Evolutionary conservation across 768 basidiomycete genomes (phyloP), one percentile per base, ranked within the genome.

Genomic region (Xanthoconium purpureum): DNA sequence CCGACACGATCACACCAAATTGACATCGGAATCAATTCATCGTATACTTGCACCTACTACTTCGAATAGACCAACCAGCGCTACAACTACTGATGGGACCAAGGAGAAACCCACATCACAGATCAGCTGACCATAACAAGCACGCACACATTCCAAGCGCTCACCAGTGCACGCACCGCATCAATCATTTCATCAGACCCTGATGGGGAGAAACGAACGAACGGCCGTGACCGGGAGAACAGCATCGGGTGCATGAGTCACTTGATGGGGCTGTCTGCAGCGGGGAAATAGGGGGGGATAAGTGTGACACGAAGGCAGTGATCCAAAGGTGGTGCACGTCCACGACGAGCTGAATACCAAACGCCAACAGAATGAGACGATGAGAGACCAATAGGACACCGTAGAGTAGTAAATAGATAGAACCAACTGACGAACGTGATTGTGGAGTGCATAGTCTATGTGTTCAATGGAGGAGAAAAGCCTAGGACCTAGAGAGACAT

Each of bases 111-210:
- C 59, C 52, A 49, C 20, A 29, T 32, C 36, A 37, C 59, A 48
- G 10, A 52, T 5, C 53, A 50, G 8, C 6, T 6, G 1, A 17
- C 63, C 44, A 43, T 32, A 4, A 52, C 44, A 56, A 42, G 55
- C 30, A 49, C 48, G 24, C 60, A 52, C 43, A 39, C 55, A 56
- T 38, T 55, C 44, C 56, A 52, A 78, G 77, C 80, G 79, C 79
- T 80, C 79, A 81, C 79, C 74, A 64, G 63, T 50, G n/a, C 68
- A 64, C 50, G 55, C 57, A 63, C 59, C 61, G 33, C 52, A 54
- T 55, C 63, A 61, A 47, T 54, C 66, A 68, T 69, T 76, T 79
- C 79, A 62, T 80, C 79, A 69, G 66, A 78, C 80, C 79, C 72
- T 61, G 38, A 49, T 61, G 73, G 76, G 78, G 77, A 78, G 78